phyloP scores from a whole-genome alignment of 2,329 filamentous ascomycete species.

The Ascochyta koolunga region DNA sequence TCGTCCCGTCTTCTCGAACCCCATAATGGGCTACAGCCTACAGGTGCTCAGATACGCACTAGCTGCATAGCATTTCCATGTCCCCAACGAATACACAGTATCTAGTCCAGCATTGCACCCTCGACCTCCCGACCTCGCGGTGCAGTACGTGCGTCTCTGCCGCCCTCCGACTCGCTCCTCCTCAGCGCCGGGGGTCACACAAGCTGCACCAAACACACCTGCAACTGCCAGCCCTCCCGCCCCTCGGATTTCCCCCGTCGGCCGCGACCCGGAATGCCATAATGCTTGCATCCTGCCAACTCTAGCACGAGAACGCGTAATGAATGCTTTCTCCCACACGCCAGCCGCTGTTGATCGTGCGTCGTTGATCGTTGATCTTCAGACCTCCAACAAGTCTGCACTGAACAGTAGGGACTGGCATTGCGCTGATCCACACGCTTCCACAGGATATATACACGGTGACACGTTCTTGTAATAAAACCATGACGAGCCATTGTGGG shows the following conservation, averaged over 20 bases:
- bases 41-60: background rate
- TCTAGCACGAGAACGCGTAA: slow-evolving; percentile 13
- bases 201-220: slow-evolving; percentile 14
- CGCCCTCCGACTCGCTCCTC: slow-evolving; percentile 8
- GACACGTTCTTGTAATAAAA: no score
- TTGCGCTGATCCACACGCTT: no score
- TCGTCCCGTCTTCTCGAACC: background rate
- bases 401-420: no score
- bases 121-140: background rate
- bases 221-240: slow-evolving; percentile 25
- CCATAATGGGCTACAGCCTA: background rate
- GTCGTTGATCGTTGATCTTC: no score
- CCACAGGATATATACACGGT: no score
- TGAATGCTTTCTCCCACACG: slow-evolving; percentile 9
- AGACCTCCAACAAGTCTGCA: background rate
- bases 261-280: slow-evolving; percentile 2
- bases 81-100: background rate
- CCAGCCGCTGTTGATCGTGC: background rate
- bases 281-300: slow-evolving; percentile 13
- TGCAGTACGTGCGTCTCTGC: background rate
- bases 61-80: background rate
- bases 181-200: slow-evolving; percentile 12
- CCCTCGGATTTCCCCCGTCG: slow-evolving; percentile 18
- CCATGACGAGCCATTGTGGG: no score
- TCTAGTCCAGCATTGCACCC: background rate